phyloP scores from a whole-genome alignment of 2,329 filamentous ascomycete genomes.

The Lasiodiplodia sp. region DNA sequence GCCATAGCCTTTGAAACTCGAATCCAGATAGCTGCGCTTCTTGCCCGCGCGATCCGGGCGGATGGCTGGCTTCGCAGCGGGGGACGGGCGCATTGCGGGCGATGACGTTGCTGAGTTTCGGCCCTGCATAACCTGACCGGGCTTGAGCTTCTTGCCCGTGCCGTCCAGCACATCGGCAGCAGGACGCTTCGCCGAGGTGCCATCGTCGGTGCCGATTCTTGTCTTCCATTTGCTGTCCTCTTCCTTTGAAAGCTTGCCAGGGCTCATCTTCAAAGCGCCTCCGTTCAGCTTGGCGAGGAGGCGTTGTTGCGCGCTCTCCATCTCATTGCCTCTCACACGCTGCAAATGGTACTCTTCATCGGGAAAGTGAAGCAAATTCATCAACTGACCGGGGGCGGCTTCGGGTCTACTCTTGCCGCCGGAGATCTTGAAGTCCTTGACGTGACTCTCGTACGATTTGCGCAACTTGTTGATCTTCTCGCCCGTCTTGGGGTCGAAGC shows the following conservation, averaged over 20 bases:
- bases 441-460: conserved; percentile 63
- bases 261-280: conserved; percentile 51
- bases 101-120: conserved; percentile 47
- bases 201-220: conserved; percentile 55
- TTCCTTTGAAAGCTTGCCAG: conserved; percentile 50
- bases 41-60: conserved; percentile 72
- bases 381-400: conserved; percentile 42
- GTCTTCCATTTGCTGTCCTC: conserved; percentile 53
- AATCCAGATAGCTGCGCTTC: conserved; percentile 79
- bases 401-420: conserved; percentile 58
- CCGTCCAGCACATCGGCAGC: conserved; percentile 31
- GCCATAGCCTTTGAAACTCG: conserved; percentile 76
- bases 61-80: conserved; percentile 39
- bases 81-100: conserved; percentile 47
- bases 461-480: conserved; percentile 71
- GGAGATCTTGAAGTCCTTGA: conserved; percentile 56
- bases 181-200: conserved; percentile 40
- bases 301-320: conserved; percentile 40
- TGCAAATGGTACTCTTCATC: conserved; percentile 51
- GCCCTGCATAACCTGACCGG: conserved; percentile 33
- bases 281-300: conserved; percentile 46
- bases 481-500: conserved; percentile 67
- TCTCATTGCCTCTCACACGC: conserved; percentile 50
- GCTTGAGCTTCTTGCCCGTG: conserved; percentile 36
- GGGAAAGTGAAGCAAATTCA: conserved; percentile 47